phyloP scores from a whole-genome alignment of 2,329 filamentous ascomycete species.

The Aspergillus phoenicis region DNA sequence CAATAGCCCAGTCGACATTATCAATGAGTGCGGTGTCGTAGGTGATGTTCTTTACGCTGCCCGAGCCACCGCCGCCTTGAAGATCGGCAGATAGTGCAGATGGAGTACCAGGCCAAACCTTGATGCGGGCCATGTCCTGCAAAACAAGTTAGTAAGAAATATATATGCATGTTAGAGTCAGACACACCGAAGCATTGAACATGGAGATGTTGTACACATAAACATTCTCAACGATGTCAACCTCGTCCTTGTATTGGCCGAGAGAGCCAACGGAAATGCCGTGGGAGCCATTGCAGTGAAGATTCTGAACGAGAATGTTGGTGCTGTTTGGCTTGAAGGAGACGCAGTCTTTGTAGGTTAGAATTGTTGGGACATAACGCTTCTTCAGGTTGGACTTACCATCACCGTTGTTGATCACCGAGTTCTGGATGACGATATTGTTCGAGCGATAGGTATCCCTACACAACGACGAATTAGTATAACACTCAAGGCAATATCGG shows the following conservation, averaged over 20 bases:
- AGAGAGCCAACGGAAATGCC: conserved; percentile 73
- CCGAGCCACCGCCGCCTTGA: conserved; percentile 66
- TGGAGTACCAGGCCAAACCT: conserved; percentile 67
- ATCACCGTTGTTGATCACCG: conserved; percentile 65
- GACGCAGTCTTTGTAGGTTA: conserved; percentile 60
- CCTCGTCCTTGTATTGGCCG: conserved; percentile 65
- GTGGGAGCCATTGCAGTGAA: conserved; percentile 69
- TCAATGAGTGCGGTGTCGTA: conserved; percentile 63
- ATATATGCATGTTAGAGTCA: conserved; percentile 38
- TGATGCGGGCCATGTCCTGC: conserved; percentile 69
- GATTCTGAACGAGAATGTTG: conserved; percentile 67
- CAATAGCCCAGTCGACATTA: conserved; percentile 67
- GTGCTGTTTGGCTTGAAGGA: conserved; percentile 75
- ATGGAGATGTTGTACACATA: conserved; percentile 64
- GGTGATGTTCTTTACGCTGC: conserved; percentile 67
- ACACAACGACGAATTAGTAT: not conserved
- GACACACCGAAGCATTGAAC: conserved; percentile 53
- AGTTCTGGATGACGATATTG: conserved; percentile 68
- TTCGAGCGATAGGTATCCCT: conserved; percentile 56
- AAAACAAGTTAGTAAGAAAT: not conserved
- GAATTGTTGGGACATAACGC: not conserved
- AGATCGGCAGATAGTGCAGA: conserved; percentile 61
- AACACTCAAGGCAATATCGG: not conserved
- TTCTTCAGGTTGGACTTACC: conserved; percentile 35
- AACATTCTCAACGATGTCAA: conserved; percentile 70